Base-by-base conservation (phyloP, 352 stramenopile species). In the Globisporangium heterothallicum region DNA sequence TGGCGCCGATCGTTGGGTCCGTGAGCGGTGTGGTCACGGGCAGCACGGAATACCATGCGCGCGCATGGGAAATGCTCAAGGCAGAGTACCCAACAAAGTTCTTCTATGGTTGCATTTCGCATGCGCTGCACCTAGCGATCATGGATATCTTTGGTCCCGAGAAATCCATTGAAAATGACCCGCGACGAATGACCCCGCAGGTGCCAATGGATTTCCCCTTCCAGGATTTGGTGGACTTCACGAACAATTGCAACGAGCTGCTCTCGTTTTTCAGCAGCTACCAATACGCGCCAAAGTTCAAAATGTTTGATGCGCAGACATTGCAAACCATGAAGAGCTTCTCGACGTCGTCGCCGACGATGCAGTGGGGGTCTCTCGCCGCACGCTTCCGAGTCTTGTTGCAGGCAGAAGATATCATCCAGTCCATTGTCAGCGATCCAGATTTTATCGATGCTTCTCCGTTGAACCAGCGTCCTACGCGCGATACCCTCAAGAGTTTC, bases 51-150 rank as follows among this genome's bases (percentile, higher is more conserved):
- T 83, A 77, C 56, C 75, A 92, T 38, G 82, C 75, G 12, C 68
- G 73, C 34, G 78, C 81, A 4, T 92, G 81, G 81, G 77, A 90
- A 62, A 80, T 90, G 70, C 74, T 92, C 32, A 92, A 92, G 55
- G 70, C 66, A 2, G 78, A 92, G 57, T 90, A 84, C 51, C 81
- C 81, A 41, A 90, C 81, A 46, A 92, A 90, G 61, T 92, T 92
- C 47, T 92, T 92, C 55, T 92, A 92, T 40, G 81, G 81, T 6
- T 92, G 81, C 50, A 89, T 88, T 59, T 86, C 74, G 16, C 77
- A 92, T 45, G 81, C 81, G 24, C 67, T 92, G 2, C 78, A 92
- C 41, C 50, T 92, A 35, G 76, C 72, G 24, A 88, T 92, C 52
- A 86, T 84, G 74, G 81, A 92, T 55, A 86, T 92, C 36, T 90